Conservation (phyloP, 495 filamentous ascomycete species). For the Physcia stellaris region DNA sequence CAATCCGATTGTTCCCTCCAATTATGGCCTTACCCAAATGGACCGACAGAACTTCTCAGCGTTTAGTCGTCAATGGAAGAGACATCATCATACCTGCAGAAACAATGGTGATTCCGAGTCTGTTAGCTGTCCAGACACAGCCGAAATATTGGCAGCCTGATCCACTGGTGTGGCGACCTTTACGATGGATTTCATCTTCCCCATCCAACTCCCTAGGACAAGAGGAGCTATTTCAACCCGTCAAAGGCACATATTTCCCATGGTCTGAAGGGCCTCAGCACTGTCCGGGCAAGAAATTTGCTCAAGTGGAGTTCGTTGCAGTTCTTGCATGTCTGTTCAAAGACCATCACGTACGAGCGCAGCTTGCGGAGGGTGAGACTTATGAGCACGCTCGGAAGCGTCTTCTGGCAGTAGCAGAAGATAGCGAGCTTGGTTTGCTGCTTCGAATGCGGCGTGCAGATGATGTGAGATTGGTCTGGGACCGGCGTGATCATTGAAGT, state of each 20-base stretch:
- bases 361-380: conserved; percentile 17
- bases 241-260: conserved; percentile 26
- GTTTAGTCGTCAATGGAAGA: conserved; percentile 16
- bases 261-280: conserved; percentile 35
- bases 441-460: conserved; percentile 9
- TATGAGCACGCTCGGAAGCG: conserved; percentile 18
- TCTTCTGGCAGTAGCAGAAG: conserved; percentile 20
- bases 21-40: conserved; percentile 5
- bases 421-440: conserved; percentile 8
- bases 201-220: not conserved
- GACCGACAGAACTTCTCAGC: not conserved
- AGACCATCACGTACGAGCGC: conserved; percentile 20
- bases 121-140: conserved; percentile 26
- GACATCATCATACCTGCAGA: conserved; percentile 21
- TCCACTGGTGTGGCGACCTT: conserved; percentile 18
- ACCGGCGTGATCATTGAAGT: no score
- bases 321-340: conserved; percentile 29
- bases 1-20: conserved; percentile 10
- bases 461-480: not conserved
- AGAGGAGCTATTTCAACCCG: conserved; percentile 19
- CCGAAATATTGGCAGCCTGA: conserved; percentile 32
- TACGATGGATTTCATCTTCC: conserved; percentile 15
- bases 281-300: conserved; percentile 36
- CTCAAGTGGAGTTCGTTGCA: conserved; percentile 41
- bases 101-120: conserved; percentile 23